These are phyloP conservation scores for Globomyces pollinis-pini DNA, from an alignment of 192 early-diverging fungal genomes.

Conservation along the genomic window DNA sequence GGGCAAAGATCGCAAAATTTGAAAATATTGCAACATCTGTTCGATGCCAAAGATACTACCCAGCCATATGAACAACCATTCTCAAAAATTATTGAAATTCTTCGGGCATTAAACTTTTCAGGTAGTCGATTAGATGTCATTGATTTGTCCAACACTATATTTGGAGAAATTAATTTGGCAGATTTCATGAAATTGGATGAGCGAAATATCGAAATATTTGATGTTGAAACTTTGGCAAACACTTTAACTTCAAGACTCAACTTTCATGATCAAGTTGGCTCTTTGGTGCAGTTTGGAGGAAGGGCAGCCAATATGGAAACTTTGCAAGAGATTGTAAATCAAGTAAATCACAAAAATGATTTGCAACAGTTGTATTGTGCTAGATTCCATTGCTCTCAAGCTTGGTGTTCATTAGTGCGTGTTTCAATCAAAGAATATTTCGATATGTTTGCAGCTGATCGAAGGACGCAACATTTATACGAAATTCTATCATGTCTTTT, in stretches of 20 bases:
- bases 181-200: constrained; percentile 21
- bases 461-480: constrained; percentile 50
- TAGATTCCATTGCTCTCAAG: constrained; percentile 57
- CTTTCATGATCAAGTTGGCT: background rate
- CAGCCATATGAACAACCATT: constrained; percentile 48
- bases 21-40: constrained; percentile 41
- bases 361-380: constrained; percentile 61
- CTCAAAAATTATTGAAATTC: constrained; percentile 66
- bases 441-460: constrained; percentile 52
- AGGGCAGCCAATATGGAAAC: constrained; percentile 42
- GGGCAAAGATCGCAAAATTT: constrained; percentile 34
- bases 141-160: constrained; percentile 24
- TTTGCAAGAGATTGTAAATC: constrained; percentile 53
- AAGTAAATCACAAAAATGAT: constrained; percentile 67
- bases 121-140: constrained; percentile 22
- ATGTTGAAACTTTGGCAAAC: constrained; percentile 60
- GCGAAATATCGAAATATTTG: constrained; percentile 42
- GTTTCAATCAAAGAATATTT: constrained; percentile 61
- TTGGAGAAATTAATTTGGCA: constrained; percentile 11
- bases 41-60: background rate
- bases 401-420: constrained; percentile 79
- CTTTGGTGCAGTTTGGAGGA: constrained; percentile 20
- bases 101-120: constrained; percentile 62
- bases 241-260: constrained; percentile 33
- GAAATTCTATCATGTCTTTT: constrained; percentile 65